Evolutionary conservation across 352 stramenopile species (phyloP), one percentile per base, ranked within the genome.

Genomic region (Globisporangium rhizosaccharum): DNA sequence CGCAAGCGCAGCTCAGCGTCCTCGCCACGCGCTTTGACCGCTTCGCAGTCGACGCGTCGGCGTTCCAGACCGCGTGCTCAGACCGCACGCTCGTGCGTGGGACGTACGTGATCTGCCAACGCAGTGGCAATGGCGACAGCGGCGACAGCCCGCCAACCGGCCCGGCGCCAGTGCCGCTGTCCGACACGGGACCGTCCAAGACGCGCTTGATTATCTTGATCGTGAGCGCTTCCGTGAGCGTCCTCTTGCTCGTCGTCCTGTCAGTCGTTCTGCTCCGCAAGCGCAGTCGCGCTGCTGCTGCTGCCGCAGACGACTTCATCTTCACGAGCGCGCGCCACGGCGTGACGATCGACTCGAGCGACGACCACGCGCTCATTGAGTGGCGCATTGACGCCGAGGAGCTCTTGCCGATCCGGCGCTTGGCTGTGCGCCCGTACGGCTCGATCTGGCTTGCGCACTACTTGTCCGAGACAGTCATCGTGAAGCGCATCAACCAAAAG

Each of bases 401-500:
- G 36, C 46, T 65, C 11, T 30, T 65, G 46, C 59, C 59, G 33
- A 65, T 65, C 52, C 53, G 53, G 11, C 59, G 59, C 10, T 33
- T 65, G 25, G 59, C 59, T 12, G 59, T 52, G 52, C 59, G 59
- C 46, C 59, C 59, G 25, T 65, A 65, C 30, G 59, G 59, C 11
- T 59, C 59, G 12, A 50, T 65, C n/a, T 65, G 59, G 59, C 59
- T 65, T 26, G 59, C 59, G 10, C 48, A 58, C 59, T 65, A 56
- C 20, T 18, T 51, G 17, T 59, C 59, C 9, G 59, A 59, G 45
- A 65, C 59, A 0, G 59, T 65, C 23, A 51, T 65, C 44, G 59
- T 65, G 51, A 65, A 65, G 59, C 59, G 59, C 18, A 65, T 65
- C 59, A 59, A 65, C 37, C 59, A 65, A 36, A 65, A 65, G 59